Evolutionary conservation across 2,329 filamentous ascomycete species (phyloP), one percentile per base, ranked within the genome.

Genomic region (Sphaerostilbella broomeana): DNA sequence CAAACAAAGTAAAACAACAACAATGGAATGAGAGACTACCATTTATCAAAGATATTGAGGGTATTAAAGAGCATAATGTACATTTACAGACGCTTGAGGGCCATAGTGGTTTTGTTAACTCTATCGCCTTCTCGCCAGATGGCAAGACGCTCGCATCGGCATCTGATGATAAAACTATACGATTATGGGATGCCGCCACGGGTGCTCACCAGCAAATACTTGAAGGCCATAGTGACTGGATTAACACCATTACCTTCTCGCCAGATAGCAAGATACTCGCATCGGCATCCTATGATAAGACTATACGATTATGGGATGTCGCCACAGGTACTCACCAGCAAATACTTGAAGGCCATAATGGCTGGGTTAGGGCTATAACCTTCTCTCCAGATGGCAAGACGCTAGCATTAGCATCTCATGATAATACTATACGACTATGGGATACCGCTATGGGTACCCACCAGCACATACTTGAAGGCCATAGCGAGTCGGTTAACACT

Each of bases 101-200:
- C 7, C 51, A 55, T 33, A 33, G 18, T 4, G 25, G 11, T 6
- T 18, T 5, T 0, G 39, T 51, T 11, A 27, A 5, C 6, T 40
- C 40, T 11, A 26, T 56, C n/a, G 38, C 38, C 5, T 53, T 53
- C 32, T 47, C 51, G 5, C 38, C 37, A 7, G 46, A 54, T 22
- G 39, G 44, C n/a, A 35, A 26, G 26, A 42, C 31, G 20, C 25
- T 54, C 7, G 51, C 44, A 21, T 53, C 49, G 5, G 44, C 31
- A n/a, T 51, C 43, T 3, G 5, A 33, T 3, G 47, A 53, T 24
- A 11, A 31, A 9, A 50, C 43, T 8, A 22, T 49, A 7, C 42
- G 45, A 16, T 16, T 53, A 4, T 54, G 47, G 48, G 47, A 46
- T 9, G 22, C 40, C 10, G 22, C 29, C 4, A 38, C 29, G 5